These are phyloP conservation scores for Casuarina equisetifolia DNA, from an alignment of 306 rosid genomes.

Conservation along the genomic window DNA sequence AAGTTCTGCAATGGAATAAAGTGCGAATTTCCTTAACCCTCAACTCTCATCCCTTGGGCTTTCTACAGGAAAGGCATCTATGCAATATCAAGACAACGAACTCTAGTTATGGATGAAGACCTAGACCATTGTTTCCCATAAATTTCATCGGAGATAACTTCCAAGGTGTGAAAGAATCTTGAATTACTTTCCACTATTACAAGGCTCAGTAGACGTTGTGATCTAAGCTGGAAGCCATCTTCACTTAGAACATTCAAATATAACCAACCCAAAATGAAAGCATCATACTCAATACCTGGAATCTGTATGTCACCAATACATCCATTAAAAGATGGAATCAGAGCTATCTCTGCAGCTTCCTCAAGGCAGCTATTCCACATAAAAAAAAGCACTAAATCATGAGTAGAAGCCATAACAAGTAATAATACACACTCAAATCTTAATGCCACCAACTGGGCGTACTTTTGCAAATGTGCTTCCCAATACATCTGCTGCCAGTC, in stretches of 20 bases:
- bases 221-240: constrained; percentile 24
- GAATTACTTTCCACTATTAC: background rate
- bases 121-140: constrained; percentile 8
- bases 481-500: constrained; percentile 84
- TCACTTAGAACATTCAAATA: constrained; percentile 9
- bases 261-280: background rate
- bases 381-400: constrained; percentile 30
- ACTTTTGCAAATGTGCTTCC: constrained; percentile 88
- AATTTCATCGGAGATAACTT: constrained; percentile 9
- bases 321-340: constrained; percentile 60
- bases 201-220: constrained; percentile 5
- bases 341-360: constrained; percentile 74
- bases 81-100: background rate
- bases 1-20: background rate
- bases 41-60: constrained; percentile 3
- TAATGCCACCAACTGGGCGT: constrained; percentile 17
- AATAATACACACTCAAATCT: constrained; percentile 4
- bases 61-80: constrained; percentile 20
- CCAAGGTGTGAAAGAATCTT: background rate
- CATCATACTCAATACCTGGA: constrained; percentile 52
- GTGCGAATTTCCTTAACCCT: constrained; percentile 1
- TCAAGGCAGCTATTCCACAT: constrained; percentile 71
- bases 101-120: background rate
- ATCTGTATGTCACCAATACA: constrained; percentile 57
- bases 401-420: constrained; percentile 9